A percentile compares a stretch with the other conserved stretches of the same genome.
Evolutionary conservation across 371 early-diverging fungal species (phyloP).

Genomic region (Rhizopus sp.): DNA sequence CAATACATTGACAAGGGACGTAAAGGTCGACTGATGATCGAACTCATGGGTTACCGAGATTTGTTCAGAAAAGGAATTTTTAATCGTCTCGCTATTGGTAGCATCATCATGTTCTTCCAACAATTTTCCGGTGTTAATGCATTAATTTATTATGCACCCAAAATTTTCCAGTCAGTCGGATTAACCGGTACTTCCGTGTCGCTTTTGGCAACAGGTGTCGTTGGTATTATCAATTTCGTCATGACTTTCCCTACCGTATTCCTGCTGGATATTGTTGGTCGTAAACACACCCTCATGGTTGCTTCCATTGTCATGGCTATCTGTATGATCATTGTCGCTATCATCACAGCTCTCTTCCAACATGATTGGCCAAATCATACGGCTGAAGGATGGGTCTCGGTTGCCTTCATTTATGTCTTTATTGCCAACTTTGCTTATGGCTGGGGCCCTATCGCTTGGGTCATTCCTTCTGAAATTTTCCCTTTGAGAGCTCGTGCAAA

Average conservation of each 20-base stretch:
- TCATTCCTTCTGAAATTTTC: slow-evolving; percentile 87
- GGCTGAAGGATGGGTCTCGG: slow-evolving; percentile 42
- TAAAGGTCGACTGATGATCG: slow-evolving; percentile 32
- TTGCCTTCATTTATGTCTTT: slow-evolving; percentile 61
- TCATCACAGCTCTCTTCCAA: slow-evolving; percentile 36
- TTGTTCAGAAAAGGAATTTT: slow-evolving; percentile 63
- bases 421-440: slow-evolving; percentile 71
- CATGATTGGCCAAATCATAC: slow-evolving; percentile 39
- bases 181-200: slow-evolving; percentile 52
- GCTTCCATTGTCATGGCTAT: slow-evolving; percentile 44
- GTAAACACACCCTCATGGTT: slow-evolving; percentile 50
- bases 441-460: slow-evolving; percentile 80
- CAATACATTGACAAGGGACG: slow-evolving; percentile 24
- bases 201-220: slow-evolving; percentile 71
- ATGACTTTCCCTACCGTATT: slow-evolving; percentile 62
- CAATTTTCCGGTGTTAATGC: slow-evolving; percentile 80
- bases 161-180: slow-evolving; percentile 69
- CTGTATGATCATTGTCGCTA: slow-evolving; percentile 45
- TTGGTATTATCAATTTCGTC: slow-evolving; percentile 70
- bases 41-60: slow-evolving; percentile 66
- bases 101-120: slow-evolving; percentile 69
- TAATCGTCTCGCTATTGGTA: slow-evolving; percentile 64
- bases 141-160: slow-evolving; percentile 73
- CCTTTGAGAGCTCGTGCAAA: slow-evolving; percentile 76
- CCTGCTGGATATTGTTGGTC: slow-evolving; percentile 69